Conservation (phyloP, 2,329 filamentous ascomycete genomes). For the Aspergillus clavatus region DNA sequence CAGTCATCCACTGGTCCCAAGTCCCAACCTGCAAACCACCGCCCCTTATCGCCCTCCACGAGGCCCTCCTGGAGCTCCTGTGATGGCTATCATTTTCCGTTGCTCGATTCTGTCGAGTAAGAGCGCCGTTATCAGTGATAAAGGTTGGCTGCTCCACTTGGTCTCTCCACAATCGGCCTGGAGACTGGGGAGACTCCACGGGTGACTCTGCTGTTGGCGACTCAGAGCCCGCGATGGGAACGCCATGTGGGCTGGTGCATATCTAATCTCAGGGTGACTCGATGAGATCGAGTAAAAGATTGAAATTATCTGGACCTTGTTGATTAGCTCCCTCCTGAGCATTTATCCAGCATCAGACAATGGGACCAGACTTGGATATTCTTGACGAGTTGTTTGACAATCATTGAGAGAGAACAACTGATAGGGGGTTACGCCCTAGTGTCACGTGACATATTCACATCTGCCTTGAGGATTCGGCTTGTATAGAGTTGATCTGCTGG, state of each 20-base stretch:
- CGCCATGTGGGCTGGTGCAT: conserved; percentile 12
- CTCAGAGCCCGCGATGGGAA: conserved; percentile 1
- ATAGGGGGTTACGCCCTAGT: no score
- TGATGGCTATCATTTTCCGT: conserved; percentile 13
- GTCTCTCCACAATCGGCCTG: conserved; percentile 18
- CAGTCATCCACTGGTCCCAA: neutral
- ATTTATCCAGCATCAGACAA: no score
- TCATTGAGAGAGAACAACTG: no score
- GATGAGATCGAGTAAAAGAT: conserved; percentile 34
- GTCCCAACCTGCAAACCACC: no score
- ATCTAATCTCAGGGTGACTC: conserved; percentile 30
- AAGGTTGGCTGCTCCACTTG: conserved; percentile 11
- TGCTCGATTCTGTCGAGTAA: conserved; percentile 22
- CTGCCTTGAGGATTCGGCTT: no score
- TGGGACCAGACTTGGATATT: no score
- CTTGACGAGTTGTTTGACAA: no score
- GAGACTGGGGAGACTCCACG: neutral
- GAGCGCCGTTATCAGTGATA: conserved; percentile 22
- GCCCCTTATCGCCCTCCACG: neutral
- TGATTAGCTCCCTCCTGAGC: no score
- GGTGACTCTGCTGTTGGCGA: conserved; percentile 1
- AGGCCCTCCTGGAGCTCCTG: neutral
- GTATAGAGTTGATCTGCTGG: no score
- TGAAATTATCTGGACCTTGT: neutral
- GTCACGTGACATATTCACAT: no score